Conservation (phyloP, 2,329 filamentous ascomycete genomes). For the Fusarium gaditjirri region DNA sequence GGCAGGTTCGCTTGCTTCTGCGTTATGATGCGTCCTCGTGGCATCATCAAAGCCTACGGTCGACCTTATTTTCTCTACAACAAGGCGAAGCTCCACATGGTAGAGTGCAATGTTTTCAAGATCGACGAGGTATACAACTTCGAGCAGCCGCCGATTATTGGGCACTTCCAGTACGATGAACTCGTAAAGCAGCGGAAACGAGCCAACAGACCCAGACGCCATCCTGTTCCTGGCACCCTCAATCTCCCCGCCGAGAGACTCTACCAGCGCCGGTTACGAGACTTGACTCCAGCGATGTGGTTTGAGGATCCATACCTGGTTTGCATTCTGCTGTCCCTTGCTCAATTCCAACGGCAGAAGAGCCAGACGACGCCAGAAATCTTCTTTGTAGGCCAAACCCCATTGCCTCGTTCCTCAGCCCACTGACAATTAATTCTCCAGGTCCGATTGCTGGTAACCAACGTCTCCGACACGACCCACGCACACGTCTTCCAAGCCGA, state of each 20-base stretch:
- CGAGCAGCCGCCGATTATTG: accelerated
- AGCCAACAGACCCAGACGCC: neutral
- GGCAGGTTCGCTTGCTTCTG: accelerated
- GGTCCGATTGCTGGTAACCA: neutral
- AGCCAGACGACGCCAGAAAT: accelerated
- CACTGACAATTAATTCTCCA: neutral
- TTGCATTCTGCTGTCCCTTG: accelerated
- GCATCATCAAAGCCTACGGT: neutral
- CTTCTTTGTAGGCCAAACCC: neutral
- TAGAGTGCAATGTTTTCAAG: neutral
- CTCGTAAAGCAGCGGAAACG: accelerated
- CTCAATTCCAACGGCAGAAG: accelerated
- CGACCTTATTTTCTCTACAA: neutral
- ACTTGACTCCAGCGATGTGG: neutral
- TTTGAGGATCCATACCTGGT: neutral
- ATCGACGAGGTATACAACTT: accelerated
- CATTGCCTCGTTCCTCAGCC: accelerated
- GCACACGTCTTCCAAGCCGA: neutral
- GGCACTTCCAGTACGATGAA: neutral
- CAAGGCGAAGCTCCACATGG: neutral
- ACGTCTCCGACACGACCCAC: accelerated
- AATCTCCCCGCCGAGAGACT: neutral
- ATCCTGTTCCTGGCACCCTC: neutral
- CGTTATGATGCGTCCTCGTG: neutral
- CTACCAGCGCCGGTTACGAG: neutral